Evolutionary conservation across 2,329 filamentous ascomycete species (phyloP).

Genomic region (Fusarium nematophilum): DNA sequence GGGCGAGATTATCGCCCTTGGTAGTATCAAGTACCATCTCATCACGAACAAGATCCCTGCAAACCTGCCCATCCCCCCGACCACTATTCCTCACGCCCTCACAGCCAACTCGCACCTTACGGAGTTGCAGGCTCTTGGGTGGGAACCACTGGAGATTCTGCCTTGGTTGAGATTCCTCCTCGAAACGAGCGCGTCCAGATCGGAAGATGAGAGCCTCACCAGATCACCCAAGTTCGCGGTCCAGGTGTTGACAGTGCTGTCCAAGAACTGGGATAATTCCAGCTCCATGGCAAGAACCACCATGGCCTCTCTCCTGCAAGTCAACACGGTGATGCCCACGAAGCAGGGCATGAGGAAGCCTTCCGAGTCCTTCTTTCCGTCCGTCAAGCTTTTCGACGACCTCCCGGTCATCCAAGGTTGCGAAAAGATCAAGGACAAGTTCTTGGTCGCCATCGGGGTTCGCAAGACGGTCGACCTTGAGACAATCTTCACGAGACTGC

Average conservation of each 20-base stretch:
- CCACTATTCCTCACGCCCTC: slow-evolving; percentile 86
- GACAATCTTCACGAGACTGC: slow-evolving; percentile 89
- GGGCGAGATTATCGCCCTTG: slow-evolving; percentile 81
- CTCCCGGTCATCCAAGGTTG: slow-evolving; percentile 83
- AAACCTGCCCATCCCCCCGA: slow-evolving; percentile 82
- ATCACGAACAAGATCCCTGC: slow-evolving; percentile 82
- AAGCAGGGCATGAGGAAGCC: slow-evolving; percentile 91
- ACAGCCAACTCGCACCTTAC: slow-evolving; percentile 74
- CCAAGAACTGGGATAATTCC: slow-evolving; percentile 90
- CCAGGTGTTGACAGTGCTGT: slow-evolving; percentile 81
- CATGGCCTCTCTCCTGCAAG: slow-evolving; percentile 72
- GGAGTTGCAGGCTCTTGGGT: slow-evolving; percentile 84
- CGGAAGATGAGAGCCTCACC: slow-evolving; percentile 76
- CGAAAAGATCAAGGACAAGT: slow-evolving; percentile 88
- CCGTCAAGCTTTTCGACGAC: slow-evolving; percentile 95
- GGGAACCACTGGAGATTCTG: slow-evolving; percentile 85
- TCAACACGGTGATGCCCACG: slow-evolving; percentile 84
- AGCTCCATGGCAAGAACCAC: slow-evolving; percentile 73
- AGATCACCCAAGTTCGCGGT: slow-evolving; percentile 78
- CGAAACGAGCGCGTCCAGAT: slow-evolving; percentile 69
- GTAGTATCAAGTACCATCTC: slow-evolving; percentile 79
- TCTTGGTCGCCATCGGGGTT: slow-evolving; percentile 84
- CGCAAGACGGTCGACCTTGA: slow-evolving; percentile 95
- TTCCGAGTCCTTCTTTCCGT: slow-evolving; percentile 87
- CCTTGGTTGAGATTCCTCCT: slow-evolving; percentile 88